phyloP scores from a whole-genome alignment of 495 filamentous ascomycete genomes.

The Penicillium angulare region DNA sequence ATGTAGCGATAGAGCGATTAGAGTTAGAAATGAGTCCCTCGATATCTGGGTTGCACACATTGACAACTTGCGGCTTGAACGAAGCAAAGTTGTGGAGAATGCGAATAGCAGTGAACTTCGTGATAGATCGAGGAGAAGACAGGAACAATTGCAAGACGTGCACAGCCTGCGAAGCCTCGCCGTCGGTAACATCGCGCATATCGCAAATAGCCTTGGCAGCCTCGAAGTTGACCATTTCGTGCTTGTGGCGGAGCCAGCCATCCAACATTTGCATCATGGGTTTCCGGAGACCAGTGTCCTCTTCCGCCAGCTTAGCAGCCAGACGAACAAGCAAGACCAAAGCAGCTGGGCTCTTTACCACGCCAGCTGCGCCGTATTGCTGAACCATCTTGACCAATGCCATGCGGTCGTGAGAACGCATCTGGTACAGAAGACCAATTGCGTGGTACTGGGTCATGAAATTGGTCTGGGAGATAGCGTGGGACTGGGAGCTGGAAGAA shows the following conservation, averaged over 20 bases:
- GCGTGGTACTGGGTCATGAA: conserved; percentile 99
- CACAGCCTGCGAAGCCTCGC: conserved; percentile 87
- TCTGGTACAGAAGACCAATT: conserved; percentile 95
- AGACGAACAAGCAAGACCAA: conserved; percentile 88
- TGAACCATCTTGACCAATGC: conserved; percentile 99
- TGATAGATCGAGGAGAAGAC: conserved; percentile 92
- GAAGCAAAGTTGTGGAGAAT: conserved; percentile 95
- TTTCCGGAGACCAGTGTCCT: conserved; percentile 82
- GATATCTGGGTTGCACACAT: conserved; percentile 94
- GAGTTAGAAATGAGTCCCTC: conserved; percentile 93
- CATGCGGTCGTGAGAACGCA: conserved; percentile 97
- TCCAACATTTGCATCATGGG: conserved; percentile 95
- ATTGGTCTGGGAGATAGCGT: conserved; percentile 66
- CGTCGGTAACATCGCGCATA: conserved; percentile 88
- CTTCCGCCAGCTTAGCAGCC: conserved; percentile 92
- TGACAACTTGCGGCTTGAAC: conserved; percentile 90
- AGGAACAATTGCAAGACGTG: conserved; percentile 95
- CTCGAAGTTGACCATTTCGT: conserved; percentile 99
- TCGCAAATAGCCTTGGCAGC: conserved; percentile 97
- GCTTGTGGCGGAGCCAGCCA: conserved; percentile 97
- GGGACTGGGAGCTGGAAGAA: conserved; percentile 64
- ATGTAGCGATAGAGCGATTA: conserved; percentile 97
- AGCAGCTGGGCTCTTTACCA: conserved; percentile 91
- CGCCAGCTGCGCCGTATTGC: conserved; percentile 88
- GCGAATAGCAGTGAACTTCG: conserved; percentile 95